These are phyloP conservation scores for Musa schizocarpa DNA, from an alignment of 176 grass and related monocot genomes.

Conservation along the genomic window DNA sequence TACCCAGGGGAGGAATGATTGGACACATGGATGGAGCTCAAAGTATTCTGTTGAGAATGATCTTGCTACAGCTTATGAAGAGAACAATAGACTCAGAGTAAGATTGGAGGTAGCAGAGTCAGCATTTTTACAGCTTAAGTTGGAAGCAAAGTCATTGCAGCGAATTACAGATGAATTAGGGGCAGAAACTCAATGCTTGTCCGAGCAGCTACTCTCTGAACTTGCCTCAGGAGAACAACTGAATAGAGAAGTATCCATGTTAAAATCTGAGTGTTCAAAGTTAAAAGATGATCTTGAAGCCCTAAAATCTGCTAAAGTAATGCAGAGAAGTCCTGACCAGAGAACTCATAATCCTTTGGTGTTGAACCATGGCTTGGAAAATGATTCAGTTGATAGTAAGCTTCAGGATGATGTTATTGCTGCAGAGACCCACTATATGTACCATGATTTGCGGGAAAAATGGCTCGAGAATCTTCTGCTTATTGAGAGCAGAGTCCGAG, in stretches of 20 bases:
- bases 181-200: slow-evolving; percentile 59
- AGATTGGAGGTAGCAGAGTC: slow-evolving; percentile 86
- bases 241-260: slow-evolving; percentile 54
- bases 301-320: slow-evolving; percentile 54
- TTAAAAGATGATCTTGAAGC: slow-evolving; percentile 72
- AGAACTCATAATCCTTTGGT: slow-evolving; percentile 19
- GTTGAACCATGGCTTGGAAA: slow-evolving; percentile 1
- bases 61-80: slow-evolving; percentile 55
- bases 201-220: slow-evolving; percentile 59
- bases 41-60: slow-evolving; percentile 52
- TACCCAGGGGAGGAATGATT: slow-evolving; percentile 75
- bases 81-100: slow-evolving; percentile 60
- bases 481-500: slow-evolving; percentile 77
- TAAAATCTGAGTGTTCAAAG: slow-evolving; percentile 72
- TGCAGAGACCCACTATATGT: slow-evolving; percentile 16
- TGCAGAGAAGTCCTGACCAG: slow-evolving; percentile 23
- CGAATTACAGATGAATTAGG: slow-evolving; percentile 61
- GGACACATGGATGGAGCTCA: slow-evolving; percentile 61
- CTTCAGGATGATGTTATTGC: slow-evolving; percentile 30
- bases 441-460: slow-evolving; percentile 38
- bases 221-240: slow-evolving; percentile 74
- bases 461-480: slow-evolving; percentile 63
- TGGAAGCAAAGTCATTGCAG: slow-evolving; percentile 66
- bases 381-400: slow-evolving; percentile 25
- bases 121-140: slow-evolving; percentile 81